These are phyloP conservation scores for Hemileia vastatrix DNA, from an alignment of 1,284 basidiomycete genomes.

Conservation along the genomic window DNA sequence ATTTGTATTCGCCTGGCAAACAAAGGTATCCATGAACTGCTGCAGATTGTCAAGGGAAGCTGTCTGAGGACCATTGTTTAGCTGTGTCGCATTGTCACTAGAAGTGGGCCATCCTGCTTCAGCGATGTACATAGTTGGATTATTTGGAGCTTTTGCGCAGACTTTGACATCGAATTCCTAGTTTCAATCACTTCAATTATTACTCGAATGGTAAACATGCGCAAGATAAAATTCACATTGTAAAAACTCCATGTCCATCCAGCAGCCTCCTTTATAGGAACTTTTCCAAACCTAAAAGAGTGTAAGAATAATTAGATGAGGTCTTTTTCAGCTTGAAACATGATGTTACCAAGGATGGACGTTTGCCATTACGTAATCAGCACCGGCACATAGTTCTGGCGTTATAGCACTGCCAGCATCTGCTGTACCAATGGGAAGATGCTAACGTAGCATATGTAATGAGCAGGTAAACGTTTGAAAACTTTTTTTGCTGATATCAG, in stretches of 20 bases:
- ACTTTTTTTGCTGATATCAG: too few species aligned
- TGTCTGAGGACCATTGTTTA: conserved; percentile 55
- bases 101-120: conserved; percentile 90
- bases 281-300: conserved; percentile 52
- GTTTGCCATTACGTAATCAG: conserved; percentile 68
- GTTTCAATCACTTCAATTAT: too few species aligned
- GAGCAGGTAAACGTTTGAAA: conserved; percentile 55
- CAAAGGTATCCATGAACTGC: conserved; percentile 70
- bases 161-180: conserved; percentile 31
- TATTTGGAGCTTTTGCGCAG: conserved; percentile 50
- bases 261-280: conserved; percentile 59
- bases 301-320: not conserved
- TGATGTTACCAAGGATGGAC: conserved; percentile 57
- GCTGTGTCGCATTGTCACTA: too few species aligned
- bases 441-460: conserved; percentile 49
- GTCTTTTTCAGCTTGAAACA: too few species aligned
- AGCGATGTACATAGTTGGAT: conserved; percentile 62
- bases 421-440: conserved; percentile 70
- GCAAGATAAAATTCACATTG: conserved; percentile 45
- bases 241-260: conserved; percentile 57
- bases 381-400: conserved; percentile 54
- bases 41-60: conserved; percentile 63
- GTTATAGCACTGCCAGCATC: conserved; percentile 85
- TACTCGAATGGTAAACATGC: conserved; percentile 47
- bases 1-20: conserved; percentile 74